Evolutionary conservation across 495 filamentous ascomycete genomes (phyloP), one percentile per base, ranked within the genome.

Genomic region (Penicillium alfredii): DNA sequence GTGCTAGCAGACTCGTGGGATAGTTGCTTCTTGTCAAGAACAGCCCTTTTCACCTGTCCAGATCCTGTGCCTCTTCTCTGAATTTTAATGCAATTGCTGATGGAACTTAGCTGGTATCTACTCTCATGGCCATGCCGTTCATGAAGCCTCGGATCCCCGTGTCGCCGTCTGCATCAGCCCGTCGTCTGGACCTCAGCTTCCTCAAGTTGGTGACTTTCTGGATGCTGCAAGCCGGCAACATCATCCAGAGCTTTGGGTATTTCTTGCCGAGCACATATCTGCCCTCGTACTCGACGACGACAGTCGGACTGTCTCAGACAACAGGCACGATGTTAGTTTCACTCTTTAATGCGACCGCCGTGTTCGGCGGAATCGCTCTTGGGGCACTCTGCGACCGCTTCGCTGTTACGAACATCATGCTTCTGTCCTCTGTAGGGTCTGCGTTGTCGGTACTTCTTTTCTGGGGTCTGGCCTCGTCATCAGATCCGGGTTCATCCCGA

Each of bases 201-300:
- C 46, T 81, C 3, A 42, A 48, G 18, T 35, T 55, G 27, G 16
- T 35, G 21, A 68, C 63, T 0, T 84, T 84, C 58, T 67, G 68
- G 60, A 52, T 73, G 38, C 68, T 78, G 4, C 71, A 78, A 44
- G 39, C 61, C 2, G 72, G 71, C 16, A 80, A 81, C 47, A 64
- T 78, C 31, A 59, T 79, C 35, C 68, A 84, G 48, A 67, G 69
- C n/a, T 63, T 78, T 4, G 81, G 81, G 8, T 86, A 74, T 53
- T 83, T 84, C 56, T 60, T 86, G 1, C 82, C 81, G 0, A 64
- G 65, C 3, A 76, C 80, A 16, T 86, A 82, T 53, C 66, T 87
- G 0, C 76, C 78, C 2, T 68, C 72, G 3, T 85, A 79, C 52
- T 77, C 76, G 0, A 59, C 69, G 8, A 45, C 40, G 1, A 54